Evolutionary conservation across 345 rosid species (phyloP).

Genomic region (Camelina neglecta): DNA sequence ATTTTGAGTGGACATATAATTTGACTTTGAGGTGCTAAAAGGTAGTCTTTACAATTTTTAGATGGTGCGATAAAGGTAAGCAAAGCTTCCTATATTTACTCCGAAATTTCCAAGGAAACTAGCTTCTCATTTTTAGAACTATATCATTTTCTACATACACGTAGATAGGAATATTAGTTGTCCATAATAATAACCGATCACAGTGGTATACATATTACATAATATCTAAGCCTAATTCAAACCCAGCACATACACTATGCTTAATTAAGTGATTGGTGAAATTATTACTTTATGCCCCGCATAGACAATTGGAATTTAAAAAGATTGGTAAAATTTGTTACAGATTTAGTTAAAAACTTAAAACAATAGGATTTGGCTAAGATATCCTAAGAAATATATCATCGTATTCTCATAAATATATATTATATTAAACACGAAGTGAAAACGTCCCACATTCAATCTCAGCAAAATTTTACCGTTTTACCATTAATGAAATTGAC

Average conservation of each 20-base stretch:
- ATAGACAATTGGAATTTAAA: too few relatives aligned
- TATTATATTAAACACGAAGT: too few relatives aligned
- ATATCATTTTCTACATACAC: conserved; percentile 24
- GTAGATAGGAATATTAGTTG: conserved; percentile 32
- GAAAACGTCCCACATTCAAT: too few relatives aligned
- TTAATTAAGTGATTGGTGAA: not conserved
- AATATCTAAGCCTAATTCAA: not conserved
- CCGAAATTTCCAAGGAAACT: conserved; percentile 46
- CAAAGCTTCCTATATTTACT: conserved; percentile 43
- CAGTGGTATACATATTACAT: not conserved
- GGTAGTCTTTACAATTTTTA: conserved; percentile 31
- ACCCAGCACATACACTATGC: not conserved
- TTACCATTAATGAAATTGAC: too few relatives aligned
- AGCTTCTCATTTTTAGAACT: conserved; percentile 19
- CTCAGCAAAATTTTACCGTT: too few relatives aligned
- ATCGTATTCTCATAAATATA: too few relatives aligned
- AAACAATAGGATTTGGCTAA: too few relatives aligned
- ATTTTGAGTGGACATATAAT: conserved; percentile 34
- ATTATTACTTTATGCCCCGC: not conserved
- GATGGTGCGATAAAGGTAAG: conserved; percentile 45
- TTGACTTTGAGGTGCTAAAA: conserved; percentile 40
- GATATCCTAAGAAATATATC: too few relatives aligned
- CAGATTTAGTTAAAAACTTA: too few relatives aligned
- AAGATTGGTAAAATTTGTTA: too few relatives aligned
- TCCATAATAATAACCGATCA: not conserved